A percentile compares a stretch with the other conserved stretches of the same genome.
phyloP scores from a whole-genome alignment of 257 asterid genomes.

The Solanum medicagineum region DNA sequence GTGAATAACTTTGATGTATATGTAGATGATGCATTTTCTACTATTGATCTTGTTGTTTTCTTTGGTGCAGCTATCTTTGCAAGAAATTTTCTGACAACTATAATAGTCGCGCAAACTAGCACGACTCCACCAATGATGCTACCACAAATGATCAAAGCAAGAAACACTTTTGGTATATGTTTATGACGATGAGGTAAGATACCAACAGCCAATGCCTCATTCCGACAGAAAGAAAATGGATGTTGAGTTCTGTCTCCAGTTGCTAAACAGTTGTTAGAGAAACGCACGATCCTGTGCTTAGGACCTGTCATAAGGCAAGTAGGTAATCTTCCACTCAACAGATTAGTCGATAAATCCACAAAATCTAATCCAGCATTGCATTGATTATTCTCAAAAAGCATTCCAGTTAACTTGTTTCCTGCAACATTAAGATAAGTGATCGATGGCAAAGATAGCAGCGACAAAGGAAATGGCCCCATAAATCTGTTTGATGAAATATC shows the following conservation, averaged over 20 bases:
- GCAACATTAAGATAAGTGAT: slow-evolving; percentile 43
- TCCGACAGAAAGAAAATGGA: slow-evolving; percentile 51
- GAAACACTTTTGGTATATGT: slow-evolving; percentile 17
- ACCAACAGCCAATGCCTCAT: slow-evolving; percentile 77
- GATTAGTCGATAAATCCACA: slow-evolving; percentile 61
- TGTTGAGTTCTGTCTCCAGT: slow-evolving; percentile 37
- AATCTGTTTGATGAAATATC: slow-evolving; percentile 66
- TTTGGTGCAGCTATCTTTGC: slow-evolving; percentile 13
- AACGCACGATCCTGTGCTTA: slow-evolving; percentile 17
- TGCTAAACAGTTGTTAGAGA: slow-evolving; percentile 48
- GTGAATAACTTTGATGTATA: slow-evolving; percentile 64
- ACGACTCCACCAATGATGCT: slow-evolving; percentile 38
- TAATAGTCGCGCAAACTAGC: slow-evolving; percentile 19
- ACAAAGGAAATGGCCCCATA: slow-evolving; percentile 68
- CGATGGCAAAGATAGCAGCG: slow-evolving; percentile 58
- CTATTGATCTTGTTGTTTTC: slow-evolving; percentile 20
- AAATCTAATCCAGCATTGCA: slow-evolving; percentile 42
- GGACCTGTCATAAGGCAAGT: slow-evolving; percentile 33
- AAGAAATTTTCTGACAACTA: slow-evolving; percentile 32
- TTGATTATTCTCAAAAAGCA: slow-evolving; percentile 40
- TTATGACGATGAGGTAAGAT: slow-evolving; percentile 41
- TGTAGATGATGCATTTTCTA: slow-evolving; percentile 39
- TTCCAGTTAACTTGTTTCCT: slow-evolving; percentile 58
- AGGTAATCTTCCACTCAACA: slow-evolving; percentile 67
- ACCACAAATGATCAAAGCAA: slow-evolving; percentile 40